Evolutionary conservation across 805 yeast species (phyloP), one percentile per base, ranked within the genome.

Genomic region (Hanseniaspora clermontiae): DNA sequence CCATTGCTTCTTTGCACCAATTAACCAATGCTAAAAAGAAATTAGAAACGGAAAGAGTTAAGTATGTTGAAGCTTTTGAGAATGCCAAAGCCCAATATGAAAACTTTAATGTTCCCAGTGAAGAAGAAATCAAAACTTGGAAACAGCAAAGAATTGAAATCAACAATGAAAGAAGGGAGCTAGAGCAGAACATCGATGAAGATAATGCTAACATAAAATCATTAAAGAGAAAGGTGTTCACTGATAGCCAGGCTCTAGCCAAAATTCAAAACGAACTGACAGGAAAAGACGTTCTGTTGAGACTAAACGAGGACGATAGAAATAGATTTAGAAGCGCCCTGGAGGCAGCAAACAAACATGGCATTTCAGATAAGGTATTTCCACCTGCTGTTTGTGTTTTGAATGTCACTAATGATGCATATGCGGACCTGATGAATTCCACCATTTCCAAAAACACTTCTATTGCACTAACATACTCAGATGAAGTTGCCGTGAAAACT

Each of bases 341-440:
- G 19, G 59, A 64, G 1, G 65, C 70, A 29, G 64, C 70, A 42
- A 59, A 66, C 24, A 66, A 65, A 29, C 17, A 46, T 12, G 15
- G 20, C 4, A 36, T 81, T 51, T 64, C 68, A 49, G 68, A 69
- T 0, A 66, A 68, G 12, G 78, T 85, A 55, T 79, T 73, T 57
- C 95, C 85, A 63, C 95, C 96, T 0, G 90, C 97, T 0, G 68
- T 83, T 9, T 71, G 88, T 31, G 74, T 84, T 0, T 74, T 91
- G 24, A 73, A 77, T 5, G 78, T 83, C 0, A 73, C 72, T 1
- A 77, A 81, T 57, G 65, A 69, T 10, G 61, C 66, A 10, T 77
- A 75, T 61, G 82, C 85, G 0, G 72, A 75, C 10, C 79, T 77
- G 57, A 66, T 88, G 53, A 86, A 82, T 51, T 74, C 77, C 50